A percentile compares a stretch with the other conserved stretches of the same genome.
Evolutionary conservation across 2,329 filamentous ascomycete species (phyloP).

Genomic region (Fusarium scirpi): DNA sequence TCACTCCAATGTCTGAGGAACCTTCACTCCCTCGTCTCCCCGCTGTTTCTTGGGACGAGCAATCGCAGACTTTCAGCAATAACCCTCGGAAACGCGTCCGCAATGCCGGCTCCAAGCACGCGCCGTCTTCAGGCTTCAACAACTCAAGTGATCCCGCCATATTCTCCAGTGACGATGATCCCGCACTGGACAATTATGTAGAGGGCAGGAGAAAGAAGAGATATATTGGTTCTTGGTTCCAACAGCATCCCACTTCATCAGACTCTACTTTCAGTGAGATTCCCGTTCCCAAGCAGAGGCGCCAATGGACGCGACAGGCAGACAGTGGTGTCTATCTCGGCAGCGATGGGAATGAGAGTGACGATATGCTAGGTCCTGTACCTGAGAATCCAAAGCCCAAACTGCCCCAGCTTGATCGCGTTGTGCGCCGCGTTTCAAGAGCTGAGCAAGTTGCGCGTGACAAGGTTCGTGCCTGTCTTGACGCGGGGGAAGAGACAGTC

Average conservation of each 20-base stretch:
- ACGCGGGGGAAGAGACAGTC: slow-evolving; percentile 68
- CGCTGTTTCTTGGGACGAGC: slow-evolving; percentile 54
- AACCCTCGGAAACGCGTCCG: slow-evolving; percentile 57
- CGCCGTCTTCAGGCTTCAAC: slow-evolving; percentile 58
- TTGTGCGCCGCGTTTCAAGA: slow-evolving; percentile 50
- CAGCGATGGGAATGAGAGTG: slow-evolving; percentile 66
- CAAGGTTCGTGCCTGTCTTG: slow-evolving; percentile 65
- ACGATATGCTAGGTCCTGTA: slow-evolving; percentile 53
- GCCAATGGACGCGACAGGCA: slow-evolving; percentile 67
- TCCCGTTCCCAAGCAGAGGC: slow-evolving; percentile 57
- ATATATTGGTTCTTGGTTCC: slow-evolving; percentile 76
- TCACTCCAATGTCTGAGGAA: slow-evolving; percentile 53
- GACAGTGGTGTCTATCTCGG: slow-evolving; percentile 79
- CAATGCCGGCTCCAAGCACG: slow-evolving; percentile 45
- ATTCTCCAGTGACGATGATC: slow-evolving; percentile 80
- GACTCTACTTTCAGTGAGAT: slow-evolving; percentile 61
- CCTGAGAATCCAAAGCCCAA: slow-evolving; percentile 51
- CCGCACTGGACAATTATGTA: slow-evolving; percentile 73
- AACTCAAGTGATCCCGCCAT: slow-evolving; percentile 78
- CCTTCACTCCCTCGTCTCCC: slow-evolving; percentile 56
- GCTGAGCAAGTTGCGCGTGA: slow-evolving; percentile 60
- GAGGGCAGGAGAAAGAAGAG: slow-evolving; percentile 69
- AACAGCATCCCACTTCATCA: slow-evolving; percentile 66
- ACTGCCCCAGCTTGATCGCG: slow-evolving; percentile 55
- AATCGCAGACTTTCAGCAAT: slow-evolving; percentile 55